Evolutionary conservation across 352 stramenopile species (phyloP), one percentile per base, ranked within the genome.

Genomic region (Globisporangium iwayamae): DNA sequence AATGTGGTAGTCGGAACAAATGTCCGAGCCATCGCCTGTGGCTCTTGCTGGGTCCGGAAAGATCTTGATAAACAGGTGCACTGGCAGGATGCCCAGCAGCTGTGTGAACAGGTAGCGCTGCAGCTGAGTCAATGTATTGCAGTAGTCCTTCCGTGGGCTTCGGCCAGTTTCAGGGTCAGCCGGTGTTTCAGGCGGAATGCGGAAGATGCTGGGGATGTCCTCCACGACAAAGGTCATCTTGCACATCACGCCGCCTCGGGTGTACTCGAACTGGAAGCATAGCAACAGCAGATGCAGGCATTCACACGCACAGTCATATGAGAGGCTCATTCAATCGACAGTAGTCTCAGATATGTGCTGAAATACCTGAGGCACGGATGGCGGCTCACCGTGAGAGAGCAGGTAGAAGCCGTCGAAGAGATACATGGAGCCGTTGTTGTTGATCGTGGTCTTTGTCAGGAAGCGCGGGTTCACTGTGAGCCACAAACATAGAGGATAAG

Each of bases 371-470:
- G 85, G 81, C 18, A 93, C 72, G 9, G 84, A 69, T 1, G 69
- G 68, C 9, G 78, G 74, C 3, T 89, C 71, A 38, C 77, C 71
- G 25, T 94, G 85, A 46, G 76, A 92, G 16, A 96, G 72, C 58
- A 96, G 62, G 74, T 90, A 94, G 63, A 94, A 94, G 39, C 87
- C 87, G 54, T 96, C 87, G 56, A 96, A 96, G 30, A 93, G 63
- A 62, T 91, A 93, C 25, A 90, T 71, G 30, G 73, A 72, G 34
- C 76, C 71, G 18, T 83, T 73, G n/a, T 85, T 73, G 34, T 81
- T 69, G 43, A 94, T 79, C 16, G 81, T 81, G 20, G 87, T 94
- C 75, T 93, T 91, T 22, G 68, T 77, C 9, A 67, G 60, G 56
- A 80, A 93, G 30, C 85, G 81, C 47, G 85, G 85, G 58, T 94